Evolutionary conservation across 768 basidiomycete species (phyloP).

Genomic region (Lanmaoa pseudosensibilis): DNA sequence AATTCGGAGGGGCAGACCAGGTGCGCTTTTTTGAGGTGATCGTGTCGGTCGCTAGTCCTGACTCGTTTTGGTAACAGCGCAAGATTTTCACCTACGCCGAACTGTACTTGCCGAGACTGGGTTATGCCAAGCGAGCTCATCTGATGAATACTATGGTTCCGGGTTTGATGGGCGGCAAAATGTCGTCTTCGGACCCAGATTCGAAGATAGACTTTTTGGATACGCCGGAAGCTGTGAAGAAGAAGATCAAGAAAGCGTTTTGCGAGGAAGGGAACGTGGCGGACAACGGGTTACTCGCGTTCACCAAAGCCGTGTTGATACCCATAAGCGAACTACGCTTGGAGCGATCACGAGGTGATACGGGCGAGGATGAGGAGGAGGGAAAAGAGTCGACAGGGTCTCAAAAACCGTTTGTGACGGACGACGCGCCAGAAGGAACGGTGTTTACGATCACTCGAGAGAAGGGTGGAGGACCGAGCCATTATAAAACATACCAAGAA

Average conservation of each 20-base stretch:
- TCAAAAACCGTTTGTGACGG: conserved; percentile 61
- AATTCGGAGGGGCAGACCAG: conserved; percentile 98
- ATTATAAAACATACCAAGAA: conserved; percentile 66
- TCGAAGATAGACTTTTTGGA: conserved; percentile 99
- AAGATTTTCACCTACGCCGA: conserved; percentile 99
- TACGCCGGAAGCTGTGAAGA: conserved; percentile 73
- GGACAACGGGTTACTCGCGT: conserved; percentile 87
- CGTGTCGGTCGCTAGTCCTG: neutral
- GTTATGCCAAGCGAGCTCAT: conserved; percentile 93
- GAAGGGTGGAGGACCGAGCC: conserved; percentile 70
- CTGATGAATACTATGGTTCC: conserved; percentile 99
- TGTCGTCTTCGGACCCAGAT: conserved; percentile 97
- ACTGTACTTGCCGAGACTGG: conserved; percentile 88
- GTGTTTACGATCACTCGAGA: conserved; percentile 79
- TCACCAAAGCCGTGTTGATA: conserved; percentile 84
- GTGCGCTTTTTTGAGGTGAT: conserved; percentile 44
- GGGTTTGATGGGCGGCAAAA: conserved; percentile 91
- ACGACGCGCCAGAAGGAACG: conserved; percentile 75
- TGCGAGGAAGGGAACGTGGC: conserved; percentile 90
- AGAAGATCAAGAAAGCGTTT: conserved; percentile 89
- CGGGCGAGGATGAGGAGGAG: conserved; percentile 40
- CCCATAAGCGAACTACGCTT: conserved; percentile 78
- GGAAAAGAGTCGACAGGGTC: conserved; percentile 49
- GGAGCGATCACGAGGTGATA: conserved; percentile 51
- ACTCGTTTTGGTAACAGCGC: conserved; percentile 50